Percentiles rank a stretch among this genome's conserved stretches.
These are phyloP conservation scores for Erucastrum elatum DNA, from an alignment of 345 rosid species.

Conservation along the genomic window DNA sequence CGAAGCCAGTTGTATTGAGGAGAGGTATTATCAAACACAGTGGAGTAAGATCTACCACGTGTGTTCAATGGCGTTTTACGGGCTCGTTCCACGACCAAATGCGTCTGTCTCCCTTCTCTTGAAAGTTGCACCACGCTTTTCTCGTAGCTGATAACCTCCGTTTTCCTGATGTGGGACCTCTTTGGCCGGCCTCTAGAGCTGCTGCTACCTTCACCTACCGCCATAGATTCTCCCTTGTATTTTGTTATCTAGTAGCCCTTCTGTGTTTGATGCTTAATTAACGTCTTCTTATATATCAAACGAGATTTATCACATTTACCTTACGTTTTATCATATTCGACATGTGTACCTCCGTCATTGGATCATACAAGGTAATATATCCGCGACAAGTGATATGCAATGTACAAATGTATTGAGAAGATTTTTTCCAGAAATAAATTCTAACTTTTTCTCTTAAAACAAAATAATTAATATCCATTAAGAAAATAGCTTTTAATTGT, in stretches of 20 bases:
- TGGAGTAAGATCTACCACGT: neutral
- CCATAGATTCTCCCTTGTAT: constrained; percentile 5
- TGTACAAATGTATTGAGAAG: neutral
- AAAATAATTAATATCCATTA: neutral
- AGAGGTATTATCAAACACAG: neutral
- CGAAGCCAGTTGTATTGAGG: constrained; percentile 17
- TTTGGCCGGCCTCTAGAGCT: neutral
- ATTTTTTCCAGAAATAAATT: neutral
- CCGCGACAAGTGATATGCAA: neutral
- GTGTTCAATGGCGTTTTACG: neutral
- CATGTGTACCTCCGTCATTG: neutral
- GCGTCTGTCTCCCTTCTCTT: neutral
- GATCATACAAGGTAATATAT: neutral
- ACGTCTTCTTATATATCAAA: neutral
- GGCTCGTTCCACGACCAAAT: neutral
- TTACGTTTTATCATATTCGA: neutral
- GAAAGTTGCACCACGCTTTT: neutral
- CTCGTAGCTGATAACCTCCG: neutral
- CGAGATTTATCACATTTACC: neutral
- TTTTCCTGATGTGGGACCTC: neutral
- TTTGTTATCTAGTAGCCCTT: neutral
- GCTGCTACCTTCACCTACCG: neutral
- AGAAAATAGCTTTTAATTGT: neutral
- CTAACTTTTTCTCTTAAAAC: neutral
- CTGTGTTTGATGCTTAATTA: neutral